phyloP scores from a whole-genome alignment of 176 grass and related monocot species.

The Chrysopogon serrulatus region DNA sequence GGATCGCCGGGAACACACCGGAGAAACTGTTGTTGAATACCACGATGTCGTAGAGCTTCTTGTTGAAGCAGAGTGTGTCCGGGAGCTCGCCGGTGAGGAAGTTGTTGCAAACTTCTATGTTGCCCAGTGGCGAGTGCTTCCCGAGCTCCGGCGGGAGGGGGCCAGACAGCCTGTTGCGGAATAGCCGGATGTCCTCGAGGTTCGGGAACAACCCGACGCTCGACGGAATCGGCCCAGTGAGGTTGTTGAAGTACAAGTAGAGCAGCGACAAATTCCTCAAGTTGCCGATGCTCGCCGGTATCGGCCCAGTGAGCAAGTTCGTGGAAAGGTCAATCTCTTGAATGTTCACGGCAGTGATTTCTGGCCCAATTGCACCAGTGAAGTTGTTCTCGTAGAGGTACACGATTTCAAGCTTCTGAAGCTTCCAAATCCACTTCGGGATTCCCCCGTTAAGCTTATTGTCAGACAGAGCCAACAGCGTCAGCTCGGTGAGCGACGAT shows the following conservation, averaged over 20 bases:
- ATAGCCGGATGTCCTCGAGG: not conserved
- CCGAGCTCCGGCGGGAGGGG: constrained; percentile 34
- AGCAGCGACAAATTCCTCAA: constrained; percentile 14
- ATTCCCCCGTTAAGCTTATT: constrained; percentile 11
- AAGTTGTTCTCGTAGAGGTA: constrained; percentile 1
- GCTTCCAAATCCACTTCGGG: constrained; percentile 19
- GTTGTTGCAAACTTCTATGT: constrained; percentile 28
- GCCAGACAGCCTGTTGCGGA: constrained; percentile 33
- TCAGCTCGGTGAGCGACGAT: not conserved
- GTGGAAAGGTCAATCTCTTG: constrained; percentile 25
- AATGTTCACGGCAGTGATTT: not conserved
- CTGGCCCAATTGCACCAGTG: not conserved
- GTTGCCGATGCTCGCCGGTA: constrained; percentile 14
- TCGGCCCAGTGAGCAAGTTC: constrained; percentile 29
- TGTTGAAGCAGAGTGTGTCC: constrained; percentile 17
- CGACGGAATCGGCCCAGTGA: constrained; percentile 30
- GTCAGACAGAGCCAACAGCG: not conserved
- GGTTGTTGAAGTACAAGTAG: constrained; percentile 34
- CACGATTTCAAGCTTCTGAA: constrained; percentile 8
- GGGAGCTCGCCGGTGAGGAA: constrained; percentile 32
- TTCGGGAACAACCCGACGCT: constrained; percentile 24
- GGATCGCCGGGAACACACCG: not conserved
- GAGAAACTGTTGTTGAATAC: constrained; percentile 45
- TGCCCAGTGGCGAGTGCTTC: constrained; percentile 24
- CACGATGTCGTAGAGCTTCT: constrained; percentile 1